A percentile compares a stretch with the other conserved stretches of the same genome.
Evolutionary conservation across 1,139 yeast genomes (phyloP).

Genomic region (Zygosaccharomyces pseudobailii): DNA sequence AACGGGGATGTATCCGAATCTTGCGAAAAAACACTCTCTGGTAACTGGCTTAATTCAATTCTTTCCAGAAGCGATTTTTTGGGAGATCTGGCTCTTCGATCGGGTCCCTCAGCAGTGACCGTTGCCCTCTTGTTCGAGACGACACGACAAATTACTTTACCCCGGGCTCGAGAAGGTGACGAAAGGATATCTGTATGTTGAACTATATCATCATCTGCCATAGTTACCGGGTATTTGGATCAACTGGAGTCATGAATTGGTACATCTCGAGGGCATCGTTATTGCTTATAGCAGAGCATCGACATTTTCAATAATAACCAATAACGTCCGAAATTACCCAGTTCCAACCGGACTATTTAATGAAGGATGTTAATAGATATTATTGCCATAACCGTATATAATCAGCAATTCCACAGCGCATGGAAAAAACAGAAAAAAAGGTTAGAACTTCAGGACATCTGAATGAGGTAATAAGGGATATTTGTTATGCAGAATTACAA

Average conservation of each 20-base stretch:
- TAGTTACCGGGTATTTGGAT: not conserved
- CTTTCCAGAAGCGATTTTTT: conserved; percentile 8
- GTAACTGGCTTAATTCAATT: conserved; percentile 2
- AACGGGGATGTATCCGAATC: not conserved
- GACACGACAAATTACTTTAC: conserved; percentile 1
- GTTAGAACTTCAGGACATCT: no score
- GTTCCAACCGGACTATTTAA: no score
- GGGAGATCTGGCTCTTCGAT: conserved; percentile 4
- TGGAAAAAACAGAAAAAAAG: no score
- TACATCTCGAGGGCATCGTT: not conserved
- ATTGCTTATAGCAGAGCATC: not conserved
- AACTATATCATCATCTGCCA: conserved; percentile 19
- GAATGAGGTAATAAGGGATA: no score
- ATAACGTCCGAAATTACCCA: not conserved
- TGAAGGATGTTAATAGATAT: no score
- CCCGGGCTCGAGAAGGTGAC: conserved; percentile 19
- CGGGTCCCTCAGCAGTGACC: not conserved
- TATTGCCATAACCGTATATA: no score
- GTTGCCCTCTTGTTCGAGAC: not conserved
- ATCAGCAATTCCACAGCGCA: no score
- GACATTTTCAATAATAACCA: not conserved
- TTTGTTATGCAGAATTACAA: no score
- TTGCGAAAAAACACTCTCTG: not conserved
- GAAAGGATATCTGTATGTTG: conserved; percentile 24
- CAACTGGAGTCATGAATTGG: not conserved